Evolutionary conservation across 768 basidiomycete species (phyloP).

Genomic region (Amanita pallidorosea): DNA sequence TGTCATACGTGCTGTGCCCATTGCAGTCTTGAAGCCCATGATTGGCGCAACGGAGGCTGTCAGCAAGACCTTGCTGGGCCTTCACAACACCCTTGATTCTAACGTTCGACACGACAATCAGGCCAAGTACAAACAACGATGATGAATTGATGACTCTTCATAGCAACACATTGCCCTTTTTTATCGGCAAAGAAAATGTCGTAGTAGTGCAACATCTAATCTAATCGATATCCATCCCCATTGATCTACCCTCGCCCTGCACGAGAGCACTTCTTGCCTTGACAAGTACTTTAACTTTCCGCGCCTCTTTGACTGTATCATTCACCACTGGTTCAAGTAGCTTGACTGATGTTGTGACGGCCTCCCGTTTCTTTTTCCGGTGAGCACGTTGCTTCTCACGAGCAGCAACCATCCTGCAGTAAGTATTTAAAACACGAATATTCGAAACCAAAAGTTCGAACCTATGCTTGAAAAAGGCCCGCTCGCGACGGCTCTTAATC

Average conservation of each 20-base stretch:
- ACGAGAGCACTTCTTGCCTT: slow-evolving; percentile 67
- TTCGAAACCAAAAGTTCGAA: slow-evolving; percentile 15
- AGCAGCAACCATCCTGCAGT: slow-evolving; percentile 69
- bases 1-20: slow-evolving; percentile 93
- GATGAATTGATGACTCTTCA: slow-evolving; percentile 10
- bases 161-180: background rate
- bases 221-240: slow-evolving; percentile 86
- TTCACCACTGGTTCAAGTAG: slow-evolving; percentile 56
- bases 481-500: slow-evolving; percentile 83
- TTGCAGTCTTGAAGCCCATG: slow-evolving; percentile 96
- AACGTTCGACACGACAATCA: slow-evolving; percentile 72
- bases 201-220: background rate
- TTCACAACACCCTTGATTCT: slow-evolving; percentile 90
- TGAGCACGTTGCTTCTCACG: slow-evolving; percentile 70
- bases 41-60: slow-evolving; percentile 97
- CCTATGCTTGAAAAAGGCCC: slow-evolving; percentile 95
- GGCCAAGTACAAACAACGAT: slow-evolving; percentile 89
- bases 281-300: slow-evolving; percentile 64
- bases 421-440: slow-evolving; percentile 5
- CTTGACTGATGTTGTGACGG: slow-evolving; percentile 47
- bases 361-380: slow-evolving; percentile 53
- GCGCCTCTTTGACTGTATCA: slow-evolving; percentile 34
- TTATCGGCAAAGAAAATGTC: background rate
- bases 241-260: slow-evolving; percentile 73
- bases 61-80: slow-evolving; percentile 87